Evolutionary conservation across 805 yeast genomes (phyloP), one percentile per base, ranked within the genome.

Genomic region (Henningerozyma blattae): DNA sequence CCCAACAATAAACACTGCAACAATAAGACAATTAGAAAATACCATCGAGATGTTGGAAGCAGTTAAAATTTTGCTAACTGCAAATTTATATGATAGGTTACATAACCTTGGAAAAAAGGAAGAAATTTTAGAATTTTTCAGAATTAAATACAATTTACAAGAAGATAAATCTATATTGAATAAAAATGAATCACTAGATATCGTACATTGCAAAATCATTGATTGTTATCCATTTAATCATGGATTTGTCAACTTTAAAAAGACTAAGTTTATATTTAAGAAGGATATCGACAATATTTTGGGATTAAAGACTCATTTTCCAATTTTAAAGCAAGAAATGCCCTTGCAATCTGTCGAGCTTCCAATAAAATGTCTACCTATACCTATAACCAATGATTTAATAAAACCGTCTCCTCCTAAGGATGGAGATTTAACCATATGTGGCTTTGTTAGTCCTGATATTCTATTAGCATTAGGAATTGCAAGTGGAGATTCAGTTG

Each of bases 361-460:
- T 4, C 33, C 26, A 9, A 17, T 52, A 20, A 15, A 22, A 34
- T 36, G 47, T 15, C 34, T 51, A 16, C 19, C 28, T 4, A 17
- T 31, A 13, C 47, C 53, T 4, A 34, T 46, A 2, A 35, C 45
- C 1, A 22, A 17, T 4, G 45, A 42, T 2, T 19, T 45, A 17
- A 35, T 44, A 2, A 30, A 15, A 5, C 48, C 52, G 4, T 17
- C 30, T 14, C 36, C 39, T 9, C 16, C n/a, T 3, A 5, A 24
- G 9, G n/a, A 18, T 14, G 29, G 9, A 15, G 60, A 56, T 37
- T 50, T 48, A n/a, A 41, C 55, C 6, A 35, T 49, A 4, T 45
- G 42, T 38, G 56, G 45, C 3, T 53, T 53, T 35, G 47, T 53
- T 2, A 36, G 39, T 25, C 28, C 40, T 12, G 28, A 39, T 4